phyloP scores from a whole-genome alignment of 2,329 filamentous ascomycete genomes.

The Pseudonectria foliicola region DNA sequence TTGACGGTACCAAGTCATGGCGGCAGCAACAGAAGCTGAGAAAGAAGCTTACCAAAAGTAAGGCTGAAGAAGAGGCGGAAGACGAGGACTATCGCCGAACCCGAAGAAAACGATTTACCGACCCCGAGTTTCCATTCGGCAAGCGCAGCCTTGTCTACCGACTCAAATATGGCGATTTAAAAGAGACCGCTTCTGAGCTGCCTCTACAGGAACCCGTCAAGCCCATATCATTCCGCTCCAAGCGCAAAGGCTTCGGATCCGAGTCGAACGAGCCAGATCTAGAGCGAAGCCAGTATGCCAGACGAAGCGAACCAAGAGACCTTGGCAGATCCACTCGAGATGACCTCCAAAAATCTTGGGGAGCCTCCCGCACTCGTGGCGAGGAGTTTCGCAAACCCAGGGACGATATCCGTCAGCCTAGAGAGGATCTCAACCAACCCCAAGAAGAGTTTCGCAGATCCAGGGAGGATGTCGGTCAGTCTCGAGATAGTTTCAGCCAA shows the following conservation, averaged over 20 bases:
- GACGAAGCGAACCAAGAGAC: background rate
- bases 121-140: conserved; percentile 42
- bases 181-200: conserved; percentile 19
- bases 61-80: conserved; percentile 26
- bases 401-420: no score
- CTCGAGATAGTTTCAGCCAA: no score
- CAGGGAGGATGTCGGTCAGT: no score
- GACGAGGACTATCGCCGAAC: conserved; percentile 33
- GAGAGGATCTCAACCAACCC: no score
- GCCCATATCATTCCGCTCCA: conserved; percentile 3
- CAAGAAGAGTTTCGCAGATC: no score
- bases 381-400: no score
- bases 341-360: no score
- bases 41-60: conserved; percentile 43
- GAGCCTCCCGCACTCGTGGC: no score
- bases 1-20: conserved; percentile 22
- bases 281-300: background rate
- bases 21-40: conserved; percentile 39
- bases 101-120: conserved; percentile 44
- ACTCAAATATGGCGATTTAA: conserved; percentile 38
- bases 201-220: conserved; percentile 21
- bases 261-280: background rate
- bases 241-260: background rate
- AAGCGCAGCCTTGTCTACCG: conserved; percentile 50
- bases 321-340: no score